Evolutionary conservation across 345 rosid species (phyloP), one percentile per base, ranked within the genome.

Genomic region (Brassica cretica): DNA sequence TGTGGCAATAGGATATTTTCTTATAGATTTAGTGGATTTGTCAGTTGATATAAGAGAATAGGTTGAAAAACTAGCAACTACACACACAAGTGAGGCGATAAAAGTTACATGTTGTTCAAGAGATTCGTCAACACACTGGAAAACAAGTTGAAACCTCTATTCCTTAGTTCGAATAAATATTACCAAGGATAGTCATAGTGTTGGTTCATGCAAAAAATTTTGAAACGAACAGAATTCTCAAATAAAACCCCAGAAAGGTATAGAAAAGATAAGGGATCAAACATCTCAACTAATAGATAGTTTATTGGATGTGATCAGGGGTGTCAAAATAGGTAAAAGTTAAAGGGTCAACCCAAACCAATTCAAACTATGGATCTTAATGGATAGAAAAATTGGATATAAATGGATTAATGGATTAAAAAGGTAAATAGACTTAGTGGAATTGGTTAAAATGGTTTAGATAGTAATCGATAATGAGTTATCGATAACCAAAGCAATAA

Each of bases 71-170:
- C 8, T 51, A 5, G 58, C 58, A 51, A 29, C 76, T 4, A 49
- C 30, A 9, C 21, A 44, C 61, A 63, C 11, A 72, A 64, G 19
- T 5, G 10, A 51, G 5, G 32, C 32, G 62, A 51, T 30, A 33
- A 29, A 61, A 24, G 21, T 49, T 67, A 64, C 69, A 18, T 24
- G 7, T 44, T 62, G 21, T 62, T 63, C 68, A 44, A 62, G 18
- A 37, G 30, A 72, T 63, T 64, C 67, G 67, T 8, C 44, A 64
- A 64, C 46, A 64, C 46, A 32, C 24, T 64, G 46, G 46, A 27
- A 11, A 68, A 27, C 71, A 68, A 46, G 19, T n/a, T 44, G 71
- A 27, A 68, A 44, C 19, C 64, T 32, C 51, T 44, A 39, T 39
- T 39, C 46, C 46, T 39, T 39, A 39, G 46, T 39, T 35, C 9